Base-by-base conservation (phyloP, 1,284 basidiomycete species). In the Apiotrichum veenhuisii region DNA sequence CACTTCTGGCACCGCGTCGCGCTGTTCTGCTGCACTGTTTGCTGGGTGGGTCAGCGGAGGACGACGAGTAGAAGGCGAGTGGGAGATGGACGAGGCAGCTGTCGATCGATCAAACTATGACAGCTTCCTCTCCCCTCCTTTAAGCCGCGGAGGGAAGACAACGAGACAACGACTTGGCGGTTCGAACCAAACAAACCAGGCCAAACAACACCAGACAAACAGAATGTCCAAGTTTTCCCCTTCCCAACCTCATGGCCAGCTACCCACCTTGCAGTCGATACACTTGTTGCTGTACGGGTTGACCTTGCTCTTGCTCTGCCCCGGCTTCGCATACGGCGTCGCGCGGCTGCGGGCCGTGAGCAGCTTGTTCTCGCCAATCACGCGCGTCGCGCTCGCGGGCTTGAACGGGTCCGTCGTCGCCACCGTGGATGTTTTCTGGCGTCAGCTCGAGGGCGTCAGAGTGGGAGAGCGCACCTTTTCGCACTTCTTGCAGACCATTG, bases 401-500 rank as follows among this genome's bases (percentile, higher is more conserved):
- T 72, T 68, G 54, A 71, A 76, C 7, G 74, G 70, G 54, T 77
- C 75, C 18, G 72, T 62, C 8, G 72, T 66, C 22, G 72, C 72
- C 27, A 75, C 58, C n/a, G 64, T 67, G 25, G 74, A 71, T 18
- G 70, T 65, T 73, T 74, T 77, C 75, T 77, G 61, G 30, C 15
- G 57, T 58, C 42, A 56, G 54, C 33, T 34, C 5, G 25, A 25
- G 30, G 23, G 15, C 18, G 4, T 5, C 4, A 20, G 26, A 49
- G 25, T 12, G 20, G 47, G 34, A 18, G 23, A 38, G 41, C 68
- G 61, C 27, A 73, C 74, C 69, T 77, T 78, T 63, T 78, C 77
- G 55, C 77, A 78, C 62, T 76, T 77, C 58, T 76, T 76, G 69
- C 77, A 78, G 18, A 78, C 77, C 77, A 78, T 78, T 38, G 34